phyloP scores from a whole-genome alignment of 108 stramenopile genomes.

The Skeletonema grethae region DNA sequence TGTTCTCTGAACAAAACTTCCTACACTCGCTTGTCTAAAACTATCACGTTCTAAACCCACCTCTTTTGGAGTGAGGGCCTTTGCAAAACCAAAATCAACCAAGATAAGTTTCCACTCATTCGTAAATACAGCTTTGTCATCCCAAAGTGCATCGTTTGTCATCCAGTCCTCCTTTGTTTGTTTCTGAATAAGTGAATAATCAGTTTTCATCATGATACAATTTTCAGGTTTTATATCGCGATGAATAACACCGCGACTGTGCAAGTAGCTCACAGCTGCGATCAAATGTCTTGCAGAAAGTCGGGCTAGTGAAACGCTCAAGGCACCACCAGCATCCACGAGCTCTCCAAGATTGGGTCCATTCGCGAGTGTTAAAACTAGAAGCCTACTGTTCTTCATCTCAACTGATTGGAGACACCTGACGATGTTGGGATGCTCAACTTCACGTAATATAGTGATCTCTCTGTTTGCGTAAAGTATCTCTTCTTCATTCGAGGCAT shows the following conservation, averaged over 20 bases:
- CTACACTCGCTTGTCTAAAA: conserved; percentile 46
- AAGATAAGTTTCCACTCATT: conserved; percentile 73
- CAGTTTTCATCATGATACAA: conserved; percentile 63
- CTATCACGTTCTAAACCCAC: conserved; percentile 43
- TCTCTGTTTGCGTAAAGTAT: conserved; percentile 78
- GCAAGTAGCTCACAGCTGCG: conserved; percentile 78
- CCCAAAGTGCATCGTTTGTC: conserved; percentile 65
- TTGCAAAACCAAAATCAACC: conserved; percentile 87
- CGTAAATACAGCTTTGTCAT: conserved; percentile 57
- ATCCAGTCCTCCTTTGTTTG: conserved; percentile 59
- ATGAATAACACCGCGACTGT: conserved; percentile 62
- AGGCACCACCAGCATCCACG: conserved; percentile 69
- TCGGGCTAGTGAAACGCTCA: conserved; percentile 67
- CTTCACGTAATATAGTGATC: conserved; percentile 70
- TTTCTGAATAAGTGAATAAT: conserved; percentile 37
- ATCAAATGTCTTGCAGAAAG: conserved; percentile 73
- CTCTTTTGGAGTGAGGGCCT: conserved; percentile 68
- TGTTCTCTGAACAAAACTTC: conserved; percentile 24
- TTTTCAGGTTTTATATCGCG: conserved; percentile 86
- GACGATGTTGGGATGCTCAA: conserved; percentile 76
- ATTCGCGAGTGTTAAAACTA: conserved; percentile 64
- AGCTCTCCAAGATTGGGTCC: conserved; percentile 71
- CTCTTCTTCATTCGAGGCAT: conserved; percentile 66
- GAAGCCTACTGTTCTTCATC: conserved; percentile 50
- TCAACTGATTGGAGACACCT: conserved; percentile 62